Percentiles rank a stretch among this genome's conserved stretches.
Evolutionary conservation across 2,329 filamentous ascomycete genomes (phyloP).

Genomic region (Stagonosporopsis chrysanthemi): DNA sequence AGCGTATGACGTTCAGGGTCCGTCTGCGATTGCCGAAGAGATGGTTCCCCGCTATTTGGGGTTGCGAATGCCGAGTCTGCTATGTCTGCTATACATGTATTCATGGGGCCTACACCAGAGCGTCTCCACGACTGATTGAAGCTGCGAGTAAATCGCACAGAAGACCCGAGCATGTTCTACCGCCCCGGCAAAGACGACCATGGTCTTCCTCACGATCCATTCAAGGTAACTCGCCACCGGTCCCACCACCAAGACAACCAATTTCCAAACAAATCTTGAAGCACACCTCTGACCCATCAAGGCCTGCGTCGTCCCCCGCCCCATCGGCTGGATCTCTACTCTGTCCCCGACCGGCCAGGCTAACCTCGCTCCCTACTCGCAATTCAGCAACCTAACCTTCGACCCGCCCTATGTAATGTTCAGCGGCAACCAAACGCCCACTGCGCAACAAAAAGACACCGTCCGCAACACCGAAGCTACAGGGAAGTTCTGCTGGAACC

Average conservation of each 20-base stretch:
- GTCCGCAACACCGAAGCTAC: conserved; percentile 64
- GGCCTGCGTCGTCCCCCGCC: conserved; percentile 66
- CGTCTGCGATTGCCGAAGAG: conserved; percentile 17
- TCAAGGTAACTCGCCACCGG: conserved; percentile 54
- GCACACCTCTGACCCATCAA: conserved; percentile 26
- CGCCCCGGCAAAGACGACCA: conserved; percentile 62
- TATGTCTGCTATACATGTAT: background rate
- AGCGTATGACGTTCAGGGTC: conserved; percentile 12
- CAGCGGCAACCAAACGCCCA: conserved; percentile 62
- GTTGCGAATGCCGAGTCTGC: background rate
- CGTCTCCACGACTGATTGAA: background rate
- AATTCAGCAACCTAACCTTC: conserved; percentile 70
- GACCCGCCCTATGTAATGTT: conserved; percentile 71
- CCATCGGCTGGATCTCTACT: conserved; percentile 70
- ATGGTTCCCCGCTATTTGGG: conserved; percentile 18
- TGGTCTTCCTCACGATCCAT: conserved; percentile 62
- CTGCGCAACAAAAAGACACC: conserved; percentile 61
- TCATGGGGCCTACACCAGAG: background rate
- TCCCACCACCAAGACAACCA: background rate
- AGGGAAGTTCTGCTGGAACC: conserved; percentile 66
- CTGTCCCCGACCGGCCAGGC: conserved; percentile 55
- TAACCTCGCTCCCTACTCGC: conserved; percentile 67
- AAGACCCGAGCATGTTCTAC: conserved; percentile 57
- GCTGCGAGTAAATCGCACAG: too few relatives aligned
- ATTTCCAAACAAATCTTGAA: background rate